Base-by-base conservation (phyloP, 1,284 basidiomycete genomes). In the Microbotryum scabiosae region DNA sequence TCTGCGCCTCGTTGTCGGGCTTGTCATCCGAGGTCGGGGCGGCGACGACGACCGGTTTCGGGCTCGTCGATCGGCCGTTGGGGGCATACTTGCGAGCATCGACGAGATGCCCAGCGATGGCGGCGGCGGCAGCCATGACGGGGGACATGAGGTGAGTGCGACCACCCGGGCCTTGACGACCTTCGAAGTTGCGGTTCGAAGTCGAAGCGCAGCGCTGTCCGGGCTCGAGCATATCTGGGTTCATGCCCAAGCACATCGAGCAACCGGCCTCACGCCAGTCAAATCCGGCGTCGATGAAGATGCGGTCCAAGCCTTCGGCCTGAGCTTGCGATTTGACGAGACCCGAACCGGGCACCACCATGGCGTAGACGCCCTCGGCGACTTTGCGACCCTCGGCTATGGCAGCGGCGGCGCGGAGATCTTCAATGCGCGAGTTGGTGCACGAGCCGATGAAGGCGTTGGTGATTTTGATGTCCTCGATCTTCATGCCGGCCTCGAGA, bases 181-280 rank as follows among this genome's bases (percentile, higher is more conserved):
- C 92, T 77, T 97, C 92, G 72, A 97, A 97, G 79, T 97, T 97
- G 66, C 93, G 86, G 78, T 97, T 97, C 73, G 90, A 94, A 47
- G 93, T 97, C 71, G 88, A 92, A 7, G 93, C 92, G 73, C 92
- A 97, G 56, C 93, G 87, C 76, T 97, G 88, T 52, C 87, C 86
- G 4, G 90, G 90, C 44, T 82, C 80, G 56, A 97, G 81, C 76
- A 94, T 90, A 77, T 97, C 92, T 12, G 92, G 90, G 77, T 97
- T 97, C 93, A 97, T 97, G 49, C 91, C 93, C 65, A 97, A 76
- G 77, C 92, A 97, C 93, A 97, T 97, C 36, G 93, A 97, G 75
- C 92, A 97, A 36, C 92, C 92, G 32, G 93, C 93, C 77, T 97
- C 93, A 62, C 92, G 83, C 92, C 91, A 97, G 75, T 97, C 93